Base-by-base conservation (phyloP, 108 stramenopile genomes). In the Cylindrotheca fusiformis region DNA sequence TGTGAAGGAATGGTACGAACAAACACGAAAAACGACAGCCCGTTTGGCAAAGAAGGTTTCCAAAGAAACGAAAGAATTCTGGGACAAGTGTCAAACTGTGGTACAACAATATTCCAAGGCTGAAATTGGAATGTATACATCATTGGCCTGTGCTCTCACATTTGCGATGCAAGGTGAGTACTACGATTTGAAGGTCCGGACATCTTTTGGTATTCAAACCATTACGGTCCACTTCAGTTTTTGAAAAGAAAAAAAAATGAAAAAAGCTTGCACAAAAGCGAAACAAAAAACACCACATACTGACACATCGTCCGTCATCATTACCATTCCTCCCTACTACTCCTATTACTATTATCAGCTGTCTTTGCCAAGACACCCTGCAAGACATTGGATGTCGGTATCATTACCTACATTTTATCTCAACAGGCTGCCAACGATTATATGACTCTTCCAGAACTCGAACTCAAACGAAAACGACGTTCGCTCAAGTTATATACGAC, bases 41-140 rank as follows among this genome's bases (percentile, higher is more conserved):
- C n/a, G n/a, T n/a, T 30, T 58, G 46, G 57, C 45, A 22, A 54
- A 67, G 36, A 55, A 55, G n/a, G 55, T 54, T 4, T 47, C 57
- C 32, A 55, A 44, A 19, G 67, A 67, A 24, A 31, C 44, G 10
- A 49, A 58, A 30, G 29, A 55, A 23, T 32, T 67, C 36, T 49
- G 47, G 20, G 54, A 55, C 28, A 57, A 51, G 50, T 49, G 48
- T 14, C 10, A 51, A 24, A 4, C 51, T 12, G 49, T 63, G 21
- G 63, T 60, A 29, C 32, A 52, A 36, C 68, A 69, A n/a, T 69
- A 69, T 22, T 29, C 58, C 32, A 59, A 58, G 10, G 51, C 47
- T 0, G 68, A 69, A 32, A 49, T 69, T 25, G 68, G 68, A 32
- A 21, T 69, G 27, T 69, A 69, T 30, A 48, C 68, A 5, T 55